A percentile compares a stretch with the other conserved stretches of the same genome.
Evolutionary conservation across 306 rosid genomes (phyloP).

Genomic region (Arachis stenosperma): DNA sequence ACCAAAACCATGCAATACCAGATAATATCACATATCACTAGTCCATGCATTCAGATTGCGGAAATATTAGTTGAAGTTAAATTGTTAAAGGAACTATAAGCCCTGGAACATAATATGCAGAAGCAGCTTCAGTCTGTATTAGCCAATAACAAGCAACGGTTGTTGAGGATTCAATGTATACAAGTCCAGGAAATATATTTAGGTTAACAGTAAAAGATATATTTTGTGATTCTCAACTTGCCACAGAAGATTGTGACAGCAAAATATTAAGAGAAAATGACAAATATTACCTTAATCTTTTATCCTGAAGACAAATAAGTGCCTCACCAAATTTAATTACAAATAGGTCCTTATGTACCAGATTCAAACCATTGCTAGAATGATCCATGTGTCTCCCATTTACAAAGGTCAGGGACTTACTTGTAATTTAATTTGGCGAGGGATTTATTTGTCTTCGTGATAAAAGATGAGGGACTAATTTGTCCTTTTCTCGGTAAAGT

Average conservation of each 20-base stretch:
- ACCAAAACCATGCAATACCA: conserved; percentile 21
- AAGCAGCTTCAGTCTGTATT: conserved; percentile 25
- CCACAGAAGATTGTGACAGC: conserved; percentile 51
- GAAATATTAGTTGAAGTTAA: conserved; percentile 10
- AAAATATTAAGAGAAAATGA: neutral
- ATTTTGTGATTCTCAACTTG: conserved; percentile 38
- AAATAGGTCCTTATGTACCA: too few relatives aligned
- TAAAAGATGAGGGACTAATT: too few relatives aligned
- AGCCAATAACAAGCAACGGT: neutral
- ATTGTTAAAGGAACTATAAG: conserved; percentile 10
- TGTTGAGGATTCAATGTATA: conserved; percentile 8
- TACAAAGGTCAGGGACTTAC: too few relatives aligned
- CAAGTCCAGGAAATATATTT: neutral
- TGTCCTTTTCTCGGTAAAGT: neutral
- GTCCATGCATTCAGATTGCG: conserved; percentile 23
- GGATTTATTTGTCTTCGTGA: too few relatives aligned
- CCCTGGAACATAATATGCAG: conserved; percentile 18
- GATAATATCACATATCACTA: conserved; percentile 15
- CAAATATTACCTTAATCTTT: too few relatives aligned
- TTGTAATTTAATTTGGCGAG: too few relatives aligned
- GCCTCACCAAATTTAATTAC: too few relatives aligned
- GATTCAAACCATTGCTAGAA: too few relatives aligned
- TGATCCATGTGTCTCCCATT: too few relatives aligned
- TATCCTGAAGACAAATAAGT: too few relatives aligned
- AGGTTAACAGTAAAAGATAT: too few relatives aligned